Percentiles rank a stretch among this genome's conserved stretches.
phyloP scores from a whole-genome alignment of 2,329 filamentous ascomycete genomes.

The Trichothecium roseum region DNA sequence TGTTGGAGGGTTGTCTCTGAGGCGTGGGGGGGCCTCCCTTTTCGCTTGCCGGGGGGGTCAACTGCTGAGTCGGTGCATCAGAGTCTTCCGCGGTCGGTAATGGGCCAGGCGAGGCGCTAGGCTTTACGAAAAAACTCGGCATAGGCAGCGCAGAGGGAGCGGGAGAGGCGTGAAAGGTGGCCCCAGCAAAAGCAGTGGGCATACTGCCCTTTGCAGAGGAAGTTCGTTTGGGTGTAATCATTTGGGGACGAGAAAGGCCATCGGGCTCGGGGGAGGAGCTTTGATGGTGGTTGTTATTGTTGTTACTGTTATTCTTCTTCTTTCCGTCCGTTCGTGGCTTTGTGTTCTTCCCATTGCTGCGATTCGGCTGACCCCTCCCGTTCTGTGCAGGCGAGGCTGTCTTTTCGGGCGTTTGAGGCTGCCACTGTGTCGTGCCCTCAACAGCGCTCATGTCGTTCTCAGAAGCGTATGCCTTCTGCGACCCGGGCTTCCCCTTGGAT shows the following conservation, averaged over 20 bases:
- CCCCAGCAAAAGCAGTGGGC: conserved; percentile 69
- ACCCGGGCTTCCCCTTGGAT: background rate
- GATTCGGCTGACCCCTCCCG: conserved; percentile 12
- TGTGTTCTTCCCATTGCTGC: conserved; percentile 9
- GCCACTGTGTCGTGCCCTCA: conserved; percentile 20
- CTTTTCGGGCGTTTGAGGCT: conserved; percentile 38
- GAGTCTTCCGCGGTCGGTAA: conserved; percentile 1
- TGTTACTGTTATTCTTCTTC: conserved; percentile 5
- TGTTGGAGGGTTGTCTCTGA: background rate
- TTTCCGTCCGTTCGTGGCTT: conserved; percentile 6
- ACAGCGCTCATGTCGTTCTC: conserved; percentile 37
- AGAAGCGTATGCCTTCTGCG: conserved; percentile 47
- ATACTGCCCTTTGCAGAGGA: conserved; percentile 32
- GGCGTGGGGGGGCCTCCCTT: conserved; percentile 40
- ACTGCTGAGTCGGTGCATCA: conserved; percentile 11
- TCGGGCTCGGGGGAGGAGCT: conserved; percentile 29
- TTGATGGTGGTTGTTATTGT: conserved; percentile 12
- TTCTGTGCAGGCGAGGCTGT: conserved; percentile 19
- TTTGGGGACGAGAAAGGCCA: conserved; percentile 22
- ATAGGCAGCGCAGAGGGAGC: conserved; percentile 84
- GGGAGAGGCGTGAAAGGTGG: conserved; percentile 90
- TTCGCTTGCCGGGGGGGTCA: conserved; percentile 41
- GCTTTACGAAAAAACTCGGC: conserved; percentile 71
- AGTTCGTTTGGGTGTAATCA: conserved; percentile 30
- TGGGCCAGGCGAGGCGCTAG: conserved; percentile 49